Conservation (phyloP, 176 grass and related monocot species). For the Paspalum vaginatum region DNA sequence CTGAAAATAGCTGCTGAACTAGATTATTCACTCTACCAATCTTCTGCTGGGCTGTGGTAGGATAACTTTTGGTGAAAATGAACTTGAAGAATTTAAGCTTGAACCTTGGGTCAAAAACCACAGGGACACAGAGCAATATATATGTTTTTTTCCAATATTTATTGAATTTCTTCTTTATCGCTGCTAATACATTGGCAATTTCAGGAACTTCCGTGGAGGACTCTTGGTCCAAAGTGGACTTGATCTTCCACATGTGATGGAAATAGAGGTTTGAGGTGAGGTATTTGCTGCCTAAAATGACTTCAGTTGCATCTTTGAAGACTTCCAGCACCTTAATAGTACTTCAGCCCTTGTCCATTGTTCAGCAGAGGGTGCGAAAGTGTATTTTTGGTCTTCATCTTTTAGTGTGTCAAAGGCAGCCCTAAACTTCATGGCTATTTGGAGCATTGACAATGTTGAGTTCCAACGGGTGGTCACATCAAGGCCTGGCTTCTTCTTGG, state of each 20-base stretch:
- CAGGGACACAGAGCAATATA: neutral
- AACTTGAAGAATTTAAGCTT: neutral
- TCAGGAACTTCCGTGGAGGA: neutral
- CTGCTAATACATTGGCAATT: neutral
- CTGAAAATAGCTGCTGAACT: neutral
- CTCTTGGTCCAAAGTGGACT: neutral
- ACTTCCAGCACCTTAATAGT: neutral
- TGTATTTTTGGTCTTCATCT: neutral
- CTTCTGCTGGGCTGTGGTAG: neutral
- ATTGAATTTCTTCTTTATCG: neutral
- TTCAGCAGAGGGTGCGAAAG: neutral
- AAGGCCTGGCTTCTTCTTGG: neutral
- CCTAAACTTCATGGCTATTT: neutral
- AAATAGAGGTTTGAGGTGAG: neutral
- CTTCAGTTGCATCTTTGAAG: neutral
- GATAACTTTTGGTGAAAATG: neutral
- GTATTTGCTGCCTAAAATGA: neutral
- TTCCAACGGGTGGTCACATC: neutral
- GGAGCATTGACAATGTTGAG: neutral
- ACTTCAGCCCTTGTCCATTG: neutral
- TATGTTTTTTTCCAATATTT: neutral
- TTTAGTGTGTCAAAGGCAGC: neutral
- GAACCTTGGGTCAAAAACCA: neutral
- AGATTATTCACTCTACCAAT: neutral
- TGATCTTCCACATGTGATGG: neutral